A percentile compares a stretch with the other conserved stretches of the same genome.
These are phyloP conservation scores for Hyaloscypha variabilis DNA, from an alignment of 495 filamentous ascomycete genomes.

Conservation along the genomic window DNA sequence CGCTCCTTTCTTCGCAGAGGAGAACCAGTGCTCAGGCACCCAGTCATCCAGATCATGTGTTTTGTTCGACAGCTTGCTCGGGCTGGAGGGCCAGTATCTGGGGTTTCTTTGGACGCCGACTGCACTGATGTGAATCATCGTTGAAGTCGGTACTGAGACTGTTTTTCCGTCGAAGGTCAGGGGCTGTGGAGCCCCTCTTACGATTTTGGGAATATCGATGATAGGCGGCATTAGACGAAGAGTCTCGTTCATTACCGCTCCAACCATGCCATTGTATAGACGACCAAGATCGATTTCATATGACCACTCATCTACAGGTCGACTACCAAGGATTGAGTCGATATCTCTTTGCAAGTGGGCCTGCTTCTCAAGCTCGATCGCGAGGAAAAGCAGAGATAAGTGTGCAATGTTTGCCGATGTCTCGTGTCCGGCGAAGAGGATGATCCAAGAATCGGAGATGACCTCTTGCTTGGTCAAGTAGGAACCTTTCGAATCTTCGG, in stretches of 20 bases:
- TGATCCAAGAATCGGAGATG: constrained; percentile 71
- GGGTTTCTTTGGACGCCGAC: constrained; percentile 61
- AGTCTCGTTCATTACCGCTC: constrained; percentile 69
- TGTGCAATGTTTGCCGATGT: constrained; percentile 70
- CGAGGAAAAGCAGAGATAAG: constrained; percentile 56
- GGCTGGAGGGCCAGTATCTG: constrained; percentile 48
- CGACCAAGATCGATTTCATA: constrained; percentile 52
- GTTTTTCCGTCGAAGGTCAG: constrained; percentile 52
- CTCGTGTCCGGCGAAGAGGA: constrained; percentile 73
- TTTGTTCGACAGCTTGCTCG: constrained; percentile 34
- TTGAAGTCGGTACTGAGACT: constrained; percentile 50
- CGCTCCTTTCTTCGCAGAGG: constrained; percentile 35
- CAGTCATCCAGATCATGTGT: constrained; percentile 51
- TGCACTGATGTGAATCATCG: constrained; percentile 48
- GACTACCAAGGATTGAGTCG: constrained; percentile 54
- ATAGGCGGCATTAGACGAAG: constrained; percentile 66
- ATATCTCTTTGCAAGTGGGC: constrained; percentile 62
- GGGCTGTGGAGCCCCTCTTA: constrained; percentile 47
- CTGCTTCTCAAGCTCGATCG: constrained; percentile 59
- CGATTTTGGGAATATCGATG: constrained; percentile 61
- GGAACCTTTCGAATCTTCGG: constrained; percentile 14
- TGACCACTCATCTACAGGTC: constrained; percentile 56
- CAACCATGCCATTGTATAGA: constrained; percentile 58
- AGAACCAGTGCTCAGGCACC: constrained; percentile 60
- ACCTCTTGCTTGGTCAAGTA: constrained; percentile 48